These are phyloP conservation scores for Hypomontagnella submonticulosa DNA, from an alignment of 495 filamentous ascomycete species.

Conservation along the genomic window DNA sequence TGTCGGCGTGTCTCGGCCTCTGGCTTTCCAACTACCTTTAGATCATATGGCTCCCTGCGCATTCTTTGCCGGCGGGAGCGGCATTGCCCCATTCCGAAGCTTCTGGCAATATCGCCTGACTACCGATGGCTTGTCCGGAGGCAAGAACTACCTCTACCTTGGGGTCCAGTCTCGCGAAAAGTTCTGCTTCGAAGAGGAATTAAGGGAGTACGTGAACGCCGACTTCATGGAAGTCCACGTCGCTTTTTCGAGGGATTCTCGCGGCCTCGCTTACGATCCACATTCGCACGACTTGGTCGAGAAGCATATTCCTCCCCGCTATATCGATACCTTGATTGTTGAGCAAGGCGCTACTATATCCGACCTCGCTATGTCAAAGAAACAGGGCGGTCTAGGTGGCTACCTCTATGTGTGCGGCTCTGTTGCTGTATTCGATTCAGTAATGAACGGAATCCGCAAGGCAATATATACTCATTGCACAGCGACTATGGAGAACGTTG, in stretches of 20 bases:
- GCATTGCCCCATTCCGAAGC: slow-evolving; percentile 63
- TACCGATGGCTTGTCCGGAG: slow-evolving; percentile 49
- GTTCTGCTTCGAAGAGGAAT: slow-evolving; percentile 62
- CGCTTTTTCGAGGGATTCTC: slow-evolving; percentile 60
- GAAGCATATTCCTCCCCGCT: slow-evolving; percentile 60
- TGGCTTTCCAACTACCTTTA: slow-evolving; percentile 62
- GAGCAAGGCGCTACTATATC: slow-evolving; percentile 60
- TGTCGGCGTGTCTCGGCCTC: slow-evolving; percentile 60
- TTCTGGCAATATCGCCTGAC: slow-evolving; percentile 60
- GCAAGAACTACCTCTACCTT: slow-evolving; percentile 61
- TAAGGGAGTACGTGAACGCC: slow-evolving; percentile 57
- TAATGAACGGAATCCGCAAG: slow-evolving; percentile 61
- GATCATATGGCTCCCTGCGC: slow-evolving; percentile 59
- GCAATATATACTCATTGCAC: slow-evolving; percentile 62
- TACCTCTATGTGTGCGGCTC: slow-evolving; percentile 65
- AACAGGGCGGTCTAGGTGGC: slow-evolving; percentile 61
- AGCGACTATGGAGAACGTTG: slow-evolving; percentile 58
- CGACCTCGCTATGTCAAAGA: slow-evolving; percentile 64
- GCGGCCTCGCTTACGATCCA: slow-evolving; percentile 58
- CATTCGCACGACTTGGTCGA: slow-evolving; percentile 54
- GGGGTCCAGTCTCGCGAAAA: slow-evolving; percentile 63
- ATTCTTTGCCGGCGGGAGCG: slow-evolving; percentile 63
- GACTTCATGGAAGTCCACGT: slow-evolving; percentile 62
- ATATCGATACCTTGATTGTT: slow-evolving; percentile 61
- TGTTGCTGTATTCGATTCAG: slow-evolving; percentile 64